Percentiles rank a stretch among this genome's conserved stretches.
Conservation (phyloP, 257 asterid species). For the Solanum neorickii region DNA sequence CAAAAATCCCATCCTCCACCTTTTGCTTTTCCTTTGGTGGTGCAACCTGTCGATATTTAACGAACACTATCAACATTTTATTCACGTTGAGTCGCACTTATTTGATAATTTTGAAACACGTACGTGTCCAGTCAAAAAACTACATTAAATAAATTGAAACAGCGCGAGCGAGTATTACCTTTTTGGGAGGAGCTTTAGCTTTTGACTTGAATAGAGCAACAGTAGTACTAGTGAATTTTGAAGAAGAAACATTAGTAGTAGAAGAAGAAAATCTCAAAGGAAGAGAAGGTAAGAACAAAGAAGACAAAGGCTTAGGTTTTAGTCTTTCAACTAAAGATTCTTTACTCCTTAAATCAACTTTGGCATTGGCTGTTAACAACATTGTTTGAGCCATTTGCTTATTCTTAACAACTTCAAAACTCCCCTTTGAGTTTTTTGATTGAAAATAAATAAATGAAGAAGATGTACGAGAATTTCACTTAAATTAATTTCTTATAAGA, state of each 20-base stretch:
- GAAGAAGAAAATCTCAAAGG: constrained; percentile 22
- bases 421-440: not conserved
- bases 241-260: not conserved
- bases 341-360: constrained; percentile 18
- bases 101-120: not conserved
- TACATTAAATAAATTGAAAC: too few relatives aligned
- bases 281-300: constrained; percentile 26
- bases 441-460: not conserved
- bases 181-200: constrained; percentile 70
- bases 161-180: constrained; percentile 5
- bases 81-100: not conserved
- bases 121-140: rapidly evolving
- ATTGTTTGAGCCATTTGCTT: constrained; percentile 54
- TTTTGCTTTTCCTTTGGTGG: constrained; percentile 38
- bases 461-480: not conserved
- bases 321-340: constrained; percentile 38
- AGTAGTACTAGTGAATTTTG: constrained; percentile 6
- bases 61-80: too few relatives aligned
- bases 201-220: constrained; percentile 66
- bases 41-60: not conserved
- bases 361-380: constrained; percentile 52
- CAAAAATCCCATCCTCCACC: constrained; percentile 86
- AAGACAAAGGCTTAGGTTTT: constrained; percentile 39
- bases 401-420: not conserved
- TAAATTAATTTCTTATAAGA: not conserved